Base-by-base conservation (phyloP, 2,329 filamentous ascomycete species). In the Fusarium circinatum region DNA sequence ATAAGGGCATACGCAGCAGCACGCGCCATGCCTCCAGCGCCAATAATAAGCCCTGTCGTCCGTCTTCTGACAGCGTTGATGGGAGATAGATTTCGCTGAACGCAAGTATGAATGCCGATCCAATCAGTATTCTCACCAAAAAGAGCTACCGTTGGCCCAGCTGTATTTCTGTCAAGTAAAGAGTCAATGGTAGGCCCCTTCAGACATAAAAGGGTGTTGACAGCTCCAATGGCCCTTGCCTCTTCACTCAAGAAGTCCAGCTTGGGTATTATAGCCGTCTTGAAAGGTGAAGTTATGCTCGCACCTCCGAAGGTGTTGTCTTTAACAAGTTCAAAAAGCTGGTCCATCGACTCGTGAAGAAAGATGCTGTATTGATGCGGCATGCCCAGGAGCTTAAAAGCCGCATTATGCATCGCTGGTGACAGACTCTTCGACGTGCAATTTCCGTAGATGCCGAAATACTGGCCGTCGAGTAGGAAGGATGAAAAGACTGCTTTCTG, bases 81-180 rank as follows among this genome's bases (percentile, higher is more conserved):
- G 1, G 65, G 65, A 20, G 65, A 68, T 1, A 68, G 10, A 4
- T 68, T 68, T 1, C 65, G 18, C 7, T 68, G 65, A 2, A 68
- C 45, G 17, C 65, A 68, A 0, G 52, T 67, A 24, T 60, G 54
- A 7, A 68, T 67, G 0, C 65, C 65, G 0, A 68, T 68, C 62
- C 65, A 68, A 22, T 68, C 65, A 1, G 65, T 68, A 0, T 68
- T 68, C 0, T 61, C 65, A 4, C 65, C 65, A 3, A 68, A 68
- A 0, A 68, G 65, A 2, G 65, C 54, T 13, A 59, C 22, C 9
- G 47, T 68, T 6, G 41, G 47, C 0, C 54, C 47, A 9, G 34
- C 17, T 0, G 12, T 28, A 5, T 61, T 68, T 6, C 63, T 67
- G 2, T 61, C 5, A 0, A 68, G 39, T 11, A 68, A n/a, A 1